Evolutionary conservation across 345 rosid species (phyloP).

Genomic region (Pseudoturritis turrita): DNA sequence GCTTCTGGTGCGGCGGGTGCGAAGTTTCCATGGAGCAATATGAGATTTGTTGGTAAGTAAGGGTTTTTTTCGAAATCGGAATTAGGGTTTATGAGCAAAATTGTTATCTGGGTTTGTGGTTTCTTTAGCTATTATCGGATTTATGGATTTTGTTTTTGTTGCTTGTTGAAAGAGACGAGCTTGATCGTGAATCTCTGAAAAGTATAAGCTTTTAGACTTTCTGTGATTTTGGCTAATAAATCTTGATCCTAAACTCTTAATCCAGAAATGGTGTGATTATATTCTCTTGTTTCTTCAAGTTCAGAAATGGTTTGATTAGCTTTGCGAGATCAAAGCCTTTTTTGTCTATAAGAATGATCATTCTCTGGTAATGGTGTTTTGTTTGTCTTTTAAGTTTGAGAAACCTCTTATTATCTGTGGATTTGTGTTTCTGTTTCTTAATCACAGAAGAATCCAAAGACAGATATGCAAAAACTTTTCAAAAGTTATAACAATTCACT

Average conservation of each 20-base stretch:
- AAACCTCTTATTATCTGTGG: background rate
- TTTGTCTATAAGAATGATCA: too few species aligned
- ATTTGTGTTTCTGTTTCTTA: background rate
- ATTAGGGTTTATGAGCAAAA: constrained; percentile 17
- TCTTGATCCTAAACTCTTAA: background rate
- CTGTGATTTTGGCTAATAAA: constrained; percentile 5
- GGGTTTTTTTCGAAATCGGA: background rate
- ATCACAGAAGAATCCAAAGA: background rate
- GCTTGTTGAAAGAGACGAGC: background rate
- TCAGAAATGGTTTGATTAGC: too few species aligned
- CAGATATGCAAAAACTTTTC: background rate
- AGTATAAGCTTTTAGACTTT: background rate
- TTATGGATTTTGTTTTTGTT: background rate
- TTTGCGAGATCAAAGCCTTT: too few species aligned
- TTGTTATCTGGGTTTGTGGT: constrained; percentile 3
- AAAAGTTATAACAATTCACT: background rate
- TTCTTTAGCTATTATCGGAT: constrained; percentile 9
- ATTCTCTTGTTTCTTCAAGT: too few species aligned
- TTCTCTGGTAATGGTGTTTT: background rate
- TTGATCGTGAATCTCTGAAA: constrained; percentile 7
- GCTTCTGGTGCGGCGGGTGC: constrained; percentile 28
- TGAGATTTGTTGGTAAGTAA: constrained; percentile 48
- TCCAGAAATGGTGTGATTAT: background rate
- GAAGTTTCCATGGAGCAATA: constrained; percentile 81
- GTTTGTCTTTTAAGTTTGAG: background rate